Conservation (phyloP, 2,329 filamentous ascomycete species). For the Ceratocystis lukuohia region DNA sequence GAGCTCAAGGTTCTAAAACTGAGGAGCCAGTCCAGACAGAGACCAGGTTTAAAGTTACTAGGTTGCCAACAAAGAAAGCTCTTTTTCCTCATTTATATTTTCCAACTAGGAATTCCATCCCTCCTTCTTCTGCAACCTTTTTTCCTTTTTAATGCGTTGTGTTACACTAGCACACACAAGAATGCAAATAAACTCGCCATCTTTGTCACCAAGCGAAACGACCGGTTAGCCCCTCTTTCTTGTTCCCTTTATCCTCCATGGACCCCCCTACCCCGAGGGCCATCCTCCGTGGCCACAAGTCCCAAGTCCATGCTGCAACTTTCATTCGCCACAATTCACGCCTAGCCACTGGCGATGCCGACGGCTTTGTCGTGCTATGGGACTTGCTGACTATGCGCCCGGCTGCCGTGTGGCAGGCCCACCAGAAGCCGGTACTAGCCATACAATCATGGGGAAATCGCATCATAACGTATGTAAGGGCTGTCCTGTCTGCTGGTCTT, state of each 20-base stretch:
- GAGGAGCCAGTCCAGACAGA: too few species aligned
- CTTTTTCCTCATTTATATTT: too few species aligned
- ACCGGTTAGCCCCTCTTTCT: neutral
- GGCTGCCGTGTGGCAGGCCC: conserved; percentile 73
- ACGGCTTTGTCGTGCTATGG: conserved; percentile 83
- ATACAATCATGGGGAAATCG: conserved; percentile 59
- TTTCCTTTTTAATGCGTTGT: neutral
- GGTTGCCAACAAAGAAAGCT: neutral
- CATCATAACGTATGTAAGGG: conserved; percentile 64
- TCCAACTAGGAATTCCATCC: too few species aligned
- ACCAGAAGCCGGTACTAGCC: conserved; percentile 63
- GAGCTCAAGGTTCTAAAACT: neutral
- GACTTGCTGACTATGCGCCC: conserved; percentile 69
- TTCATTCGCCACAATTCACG: conserved; percentile 63
- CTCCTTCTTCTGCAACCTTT: too few species aligned
- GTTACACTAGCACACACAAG: too few species aligned
- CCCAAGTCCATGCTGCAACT: conserved; percentile 62
- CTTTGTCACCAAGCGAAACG: too few species aligned
- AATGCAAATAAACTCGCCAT: too few species aligned
- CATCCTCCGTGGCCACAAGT: conserved; percentile 73
- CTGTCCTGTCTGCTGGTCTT: neutral
- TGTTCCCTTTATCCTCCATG: neutral
- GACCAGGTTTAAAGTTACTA: too few species aligned
- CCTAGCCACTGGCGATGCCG: conserved; percentile 74
- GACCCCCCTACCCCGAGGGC: conserved; percentile 31